Base-by-base conservation (phyloP, 768 basidiomycete species). In the Boletus eberwhitei region DNA sequence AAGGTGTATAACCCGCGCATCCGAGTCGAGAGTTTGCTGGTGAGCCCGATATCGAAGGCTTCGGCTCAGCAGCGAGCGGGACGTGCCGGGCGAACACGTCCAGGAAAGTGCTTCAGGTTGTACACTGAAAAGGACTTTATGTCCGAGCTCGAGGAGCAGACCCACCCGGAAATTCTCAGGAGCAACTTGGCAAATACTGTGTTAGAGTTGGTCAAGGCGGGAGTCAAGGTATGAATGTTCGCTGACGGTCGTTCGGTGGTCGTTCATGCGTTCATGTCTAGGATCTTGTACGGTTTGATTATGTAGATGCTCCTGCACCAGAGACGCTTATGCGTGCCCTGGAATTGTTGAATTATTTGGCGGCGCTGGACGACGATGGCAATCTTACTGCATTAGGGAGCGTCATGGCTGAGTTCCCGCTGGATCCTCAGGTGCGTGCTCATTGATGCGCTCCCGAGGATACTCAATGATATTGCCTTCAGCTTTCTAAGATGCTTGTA, bases 121-220 rank as follows among this genome's bases (percentile, higher is more conserved):
- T 99, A 98, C 69, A 98, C 96, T 0, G 93, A 99, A 71, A 90
- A 92, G 70, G 94, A 98, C 71, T 99, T 96, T 63, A 93, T 97
- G 81, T 82, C 78, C 55, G 93, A 98, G 73, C 77, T 99, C 42
- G 93, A 98, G 72, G 95, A 98, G 67, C 96, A 98, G 73, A 99
- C 96, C 1, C 85, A 94, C 66, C 97, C 97, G 0, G 97, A 99
- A 73, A 98, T 99, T 64, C 72, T 98, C 52, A 75, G 95, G 58
- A 91, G 90, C 61, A 98, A 99, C 74, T 64, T 99, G 63, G 91
- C 92, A 52, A 98, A 94, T 62, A 88, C 90, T 0, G 93, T 98
- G 14, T 73, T 99, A 48, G 94, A 97, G 74, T 72, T 99, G 60
- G 88, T 94, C 59, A 99, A 98, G 72, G 79, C 97, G 21, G 96